Percentiles rank a stretch among this genome's conserved stretches.
Conservation (phyloP, 805 yeast species). For the Candida ficus region DNA sequence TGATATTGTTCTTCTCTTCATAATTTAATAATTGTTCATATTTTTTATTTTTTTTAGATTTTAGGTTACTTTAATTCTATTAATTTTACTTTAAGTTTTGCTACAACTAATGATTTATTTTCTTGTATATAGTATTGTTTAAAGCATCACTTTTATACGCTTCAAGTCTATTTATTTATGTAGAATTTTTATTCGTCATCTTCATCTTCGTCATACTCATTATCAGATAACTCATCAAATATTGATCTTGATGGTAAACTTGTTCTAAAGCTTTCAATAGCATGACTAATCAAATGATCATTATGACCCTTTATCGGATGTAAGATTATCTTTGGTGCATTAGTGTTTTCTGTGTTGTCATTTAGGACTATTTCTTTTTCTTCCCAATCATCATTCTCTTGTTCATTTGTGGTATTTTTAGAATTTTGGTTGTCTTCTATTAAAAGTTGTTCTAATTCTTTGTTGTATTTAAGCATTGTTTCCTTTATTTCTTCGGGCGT, state of each 20-base stretch:
- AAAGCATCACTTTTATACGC: neutral
- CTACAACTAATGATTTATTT: neutral
- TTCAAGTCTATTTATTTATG: too few relatives aligned
- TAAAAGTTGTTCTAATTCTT: constrained; percentile 15
- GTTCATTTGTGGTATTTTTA: constrained; percentile 6
- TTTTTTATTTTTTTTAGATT: too few relatives aligned
- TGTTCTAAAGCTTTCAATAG: constrained; percentile 26
- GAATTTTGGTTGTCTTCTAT: constrained; percentile 7
- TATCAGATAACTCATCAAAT: constrained; percentile 28
- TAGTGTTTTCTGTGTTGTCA: constrained; percentile 12
- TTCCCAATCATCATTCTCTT: neutral
- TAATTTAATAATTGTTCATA: too few relatives aligned
- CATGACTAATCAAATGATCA: constrained; percentile 21
- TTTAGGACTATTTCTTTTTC: constrained; percentile 21
- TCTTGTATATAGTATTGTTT: neutral
- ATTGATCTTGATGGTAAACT: constrained; percentile 34
- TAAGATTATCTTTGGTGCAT: constrained; percentile 21
- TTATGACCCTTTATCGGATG: constrained; percentile 23
- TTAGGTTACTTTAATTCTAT: neutral
- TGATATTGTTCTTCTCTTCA: too few relatives aligned
- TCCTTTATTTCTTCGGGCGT: constrained; percentile 23
- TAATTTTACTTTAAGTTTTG: too few relatives aligned
- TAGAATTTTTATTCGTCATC: neutral
- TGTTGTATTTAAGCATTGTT: constrained; percentile 17
- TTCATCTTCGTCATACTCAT: constrained; percentile 4